Evolutionary conservation across 2,329 filamentous ascomycete species (phyloP).

Genomic region (Stagonosporopsis vannaccii): DNA sequence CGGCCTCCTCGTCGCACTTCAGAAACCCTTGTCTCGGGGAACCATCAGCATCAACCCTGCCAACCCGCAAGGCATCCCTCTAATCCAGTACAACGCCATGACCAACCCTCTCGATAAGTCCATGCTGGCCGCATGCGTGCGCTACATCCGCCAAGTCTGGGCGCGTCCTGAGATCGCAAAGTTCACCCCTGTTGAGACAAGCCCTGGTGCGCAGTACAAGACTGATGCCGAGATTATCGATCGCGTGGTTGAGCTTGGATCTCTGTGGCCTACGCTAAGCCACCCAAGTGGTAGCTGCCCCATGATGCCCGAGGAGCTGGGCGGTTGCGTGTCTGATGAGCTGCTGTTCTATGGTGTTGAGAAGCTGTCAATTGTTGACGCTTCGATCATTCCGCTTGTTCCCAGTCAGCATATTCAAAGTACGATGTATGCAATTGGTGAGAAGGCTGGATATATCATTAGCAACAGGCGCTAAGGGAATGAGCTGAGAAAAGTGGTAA

Average conservation of each 20-base stretch:
- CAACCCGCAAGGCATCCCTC: conserved; percentile 37
- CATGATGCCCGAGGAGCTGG: conserved; percentile 44
- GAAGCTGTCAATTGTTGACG: conserved; percentile 40
- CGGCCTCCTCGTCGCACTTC: conserved; percentile 35
- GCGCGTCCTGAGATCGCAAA: conserved; percentile 35
- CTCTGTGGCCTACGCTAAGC: conserved; percentile 33
- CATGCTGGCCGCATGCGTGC: conserved; percentile 45
- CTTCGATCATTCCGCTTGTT: conserved; percentile 42
- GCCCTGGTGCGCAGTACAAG: conserved; percentile 36
- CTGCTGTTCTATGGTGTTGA: conserved; percentile 42
- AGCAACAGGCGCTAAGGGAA: conserved; percentile 24
- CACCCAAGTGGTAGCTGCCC: conserved; percentile 40
- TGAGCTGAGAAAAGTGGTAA: neutral
- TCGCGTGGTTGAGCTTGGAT: conserved; percentile 21
- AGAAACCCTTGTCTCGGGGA: conserved; percentile 52
- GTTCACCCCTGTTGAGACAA: conserved; percentile 32
- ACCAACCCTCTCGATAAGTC: conserved; percentile 41
- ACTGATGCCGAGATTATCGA: conserved; percentile 39
- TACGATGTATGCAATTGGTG: conserved; percentile 44
- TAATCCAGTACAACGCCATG: conserved; percentile 39
- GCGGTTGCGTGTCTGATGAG: conserved; percentile 37
- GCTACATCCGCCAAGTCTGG: conserved; percentile 44
- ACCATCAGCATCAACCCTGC: conserved; percentile 37
- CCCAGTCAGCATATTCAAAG: conserved; percentile 43
- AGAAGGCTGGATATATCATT: conserved; percentile 46